Conservation (phyloP, 1,284 basidiomycete species). For the Cutaneotrichosporon cavernicola region DNA sequence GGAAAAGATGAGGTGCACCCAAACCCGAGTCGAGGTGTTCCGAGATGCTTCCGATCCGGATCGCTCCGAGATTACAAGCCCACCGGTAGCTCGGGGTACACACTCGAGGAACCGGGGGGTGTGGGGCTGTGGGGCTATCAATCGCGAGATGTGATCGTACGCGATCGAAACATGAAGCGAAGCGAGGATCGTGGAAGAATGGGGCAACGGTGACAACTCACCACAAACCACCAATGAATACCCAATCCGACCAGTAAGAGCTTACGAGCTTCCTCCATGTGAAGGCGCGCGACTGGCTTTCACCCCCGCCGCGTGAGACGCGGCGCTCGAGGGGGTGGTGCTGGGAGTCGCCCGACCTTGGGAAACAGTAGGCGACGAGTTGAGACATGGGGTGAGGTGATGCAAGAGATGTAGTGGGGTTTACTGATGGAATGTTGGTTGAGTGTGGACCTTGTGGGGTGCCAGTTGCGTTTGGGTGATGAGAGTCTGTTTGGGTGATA, state of each 20-base stretch:
- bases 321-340: conserved; percentile 17
- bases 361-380: background rate
- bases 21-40: background rate
- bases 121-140: background rate
- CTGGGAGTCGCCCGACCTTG: background rate
- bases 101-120: no score
- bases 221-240: conserved; percentile 68
- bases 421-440: background rate
- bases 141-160: background rate
- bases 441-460: no score
- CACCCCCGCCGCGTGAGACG: conserved; percentile 13
- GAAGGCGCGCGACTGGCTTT: conserved; percentile 16
- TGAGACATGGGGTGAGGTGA: conserved; percentile 1
- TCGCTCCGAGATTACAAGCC: conserved; percentile 8
- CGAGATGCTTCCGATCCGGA: background rate
- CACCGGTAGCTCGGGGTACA: background rate
- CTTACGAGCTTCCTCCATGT: conserved; percentile 23
- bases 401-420: background rate
- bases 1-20: background rate
- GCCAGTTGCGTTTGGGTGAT: no score
- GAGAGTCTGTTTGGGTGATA: no score
- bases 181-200: background rate
- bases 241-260: conserved; percentile 57
- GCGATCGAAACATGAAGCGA: background rate
- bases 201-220: conserved; percentile 53